Percentiles rank a stretch among this genome's conserved stretches.
These are phyloP conservation scores for Talinum fruticosum DNA, from an alignment of 148 eudicot genomes.

Conservation along the genomic window DNA sequence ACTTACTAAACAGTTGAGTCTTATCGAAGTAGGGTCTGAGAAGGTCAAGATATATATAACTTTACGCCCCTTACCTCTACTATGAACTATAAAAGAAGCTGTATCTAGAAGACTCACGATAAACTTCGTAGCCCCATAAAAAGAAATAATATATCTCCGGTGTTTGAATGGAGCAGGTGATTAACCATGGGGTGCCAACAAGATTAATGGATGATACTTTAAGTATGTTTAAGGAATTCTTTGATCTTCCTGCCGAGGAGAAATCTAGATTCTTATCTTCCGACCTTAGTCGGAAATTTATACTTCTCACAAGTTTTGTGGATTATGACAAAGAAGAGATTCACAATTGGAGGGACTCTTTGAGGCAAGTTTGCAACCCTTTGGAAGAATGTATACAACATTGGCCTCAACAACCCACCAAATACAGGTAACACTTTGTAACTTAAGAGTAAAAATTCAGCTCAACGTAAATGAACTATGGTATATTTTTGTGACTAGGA, in stretches of 20 bases:
- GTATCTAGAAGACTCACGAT: background rate
- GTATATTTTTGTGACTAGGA: too few species aligned
- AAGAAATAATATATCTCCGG: background rate
- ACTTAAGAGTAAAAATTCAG: background rate
- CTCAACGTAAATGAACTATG: too few species aligned
- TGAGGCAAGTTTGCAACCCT: background rate
- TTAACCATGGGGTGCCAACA: conserved; percentile 11
- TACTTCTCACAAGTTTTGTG: background rate
- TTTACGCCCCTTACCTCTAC: background rate
- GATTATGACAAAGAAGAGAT: conserved; percentile 6
- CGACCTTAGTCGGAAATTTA: background rate
- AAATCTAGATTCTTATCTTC: background rate
- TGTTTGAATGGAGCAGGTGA: background rate
- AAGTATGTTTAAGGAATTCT: background rate
- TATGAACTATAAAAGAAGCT: background rate
- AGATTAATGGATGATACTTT: conserved; percentile 12
- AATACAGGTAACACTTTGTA: background rate
- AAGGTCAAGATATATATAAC: background rate
- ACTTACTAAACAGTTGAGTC: background rate
- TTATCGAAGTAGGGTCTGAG: background rate
- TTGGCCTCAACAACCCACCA: conserved; percentile 7
- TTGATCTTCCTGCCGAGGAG: conserved; percentile 13
- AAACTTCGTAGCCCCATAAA: background rate
- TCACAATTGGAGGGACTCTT: conserved; percentile 7
- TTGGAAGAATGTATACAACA: conserved; percentile 7